Evolutionary conservation across 2,329 filamentous ascomycete genomes (phyloP).

Genomic region (Sporothrix mexicana): DNA sequence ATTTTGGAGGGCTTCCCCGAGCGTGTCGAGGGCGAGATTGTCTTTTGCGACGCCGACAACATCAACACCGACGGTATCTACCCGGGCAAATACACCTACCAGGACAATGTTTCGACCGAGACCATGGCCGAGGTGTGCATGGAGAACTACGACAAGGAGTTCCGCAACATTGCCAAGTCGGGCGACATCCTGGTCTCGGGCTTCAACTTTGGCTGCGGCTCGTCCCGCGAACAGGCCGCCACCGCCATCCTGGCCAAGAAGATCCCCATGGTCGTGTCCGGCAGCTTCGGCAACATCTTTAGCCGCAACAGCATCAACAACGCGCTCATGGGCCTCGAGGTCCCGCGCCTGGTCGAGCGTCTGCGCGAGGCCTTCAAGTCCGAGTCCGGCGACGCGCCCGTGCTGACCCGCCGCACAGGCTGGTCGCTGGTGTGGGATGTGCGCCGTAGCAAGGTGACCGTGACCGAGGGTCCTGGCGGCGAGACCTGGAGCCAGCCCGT

Average conservation of each 20-base stretch:
- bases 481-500: conserved; percentile 79
- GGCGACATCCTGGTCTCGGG: conserved; percentile 85
- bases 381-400: conserved; percentile 48
- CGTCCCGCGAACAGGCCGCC: conserved; percentile 82
- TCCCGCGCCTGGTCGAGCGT: conserved; percentile 69
- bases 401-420: conserved; percentile 71
- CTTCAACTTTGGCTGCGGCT: conserved; percentile 80
- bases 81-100: conserved; percentile 77
- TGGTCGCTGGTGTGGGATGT: conserved; percentile 89
- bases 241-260: conserved; percentile 83
- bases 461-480: conserved; percentile 72
- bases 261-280: conserved; percentile 79
- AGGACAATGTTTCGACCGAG: conserved; percentile 76
- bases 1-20: conserved; percentile 87
- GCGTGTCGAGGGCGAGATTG: conserved; percentile 80
- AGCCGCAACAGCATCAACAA: conserved; percentile 70
- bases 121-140: conserved; percentile 91
- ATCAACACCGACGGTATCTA: conserved; percentile 95
- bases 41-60: conserved; percentile 82
- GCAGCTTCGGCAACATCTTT: conserved; percentile 86
- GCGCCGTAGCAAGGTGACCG: conserved; percentile 68
- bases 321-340: conserved; percentile 73
- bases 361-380: conserved; percentile 64
- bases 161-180: conserved; percentile 65
- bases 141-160: conserved; percentile 86